Base-by-base conservation (phyloP, 257 asterid genomes). In the Solanum ahanhuiri region DNA sequence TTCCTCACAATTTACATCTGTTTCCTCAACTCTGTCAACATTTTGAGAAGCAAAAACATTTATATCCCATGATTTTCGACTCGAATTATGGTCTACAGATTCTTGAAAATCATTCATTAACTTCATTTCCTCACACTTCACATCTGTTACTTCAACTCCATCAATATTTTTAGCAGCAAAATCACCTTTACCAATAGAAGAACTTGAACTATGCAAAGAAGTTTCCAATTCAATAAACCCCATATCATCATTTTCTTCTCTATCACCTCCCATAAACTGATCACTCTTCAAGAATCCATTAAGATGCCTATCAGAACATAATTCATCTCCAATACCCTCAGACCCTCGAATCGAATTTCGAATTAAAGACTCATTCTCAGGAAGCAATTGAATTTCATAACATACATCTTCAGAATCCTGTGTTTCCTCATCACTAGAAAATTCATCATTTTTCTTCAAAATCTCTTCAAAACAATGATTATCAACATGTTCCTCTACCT, bases 171-270 rank as follows among this genome's bases (percentile, higher is more conserved):
- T 83, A 60, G 35, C 12, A 54, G 81, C n/a, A 48, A 77, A 31
- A 39, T 75, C 76, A 33, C 70, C 91, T 87, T 17, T 63, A 54
- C 25, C 54, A 11, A 30, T 30, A 30, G 72, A 83, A 30, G 39
- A 83, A 33, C 64, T 31, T 25, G 67, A 64, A 41, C 14, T 73
- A 7, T 81, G 43, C 57, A 54, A 23, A 66, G 81, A 45, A 81
- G 90, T 91, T 84, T 90, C 89, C 85, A 93, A 37, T 86, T 93
- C 96, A 73, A 94, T 93, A 89, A 64, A 94, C 41, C 89, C 98
- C 82, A 90, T 94, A 7, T 91, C 92, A 81, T 66, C 82, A 76
- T 84, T 89, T 17, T 35, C 51, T 35, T 72, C 81, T 35, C 30
- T 20, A 20, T 35, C 81, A 72, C 2, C 18, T 35, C 88, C 92